Percentiles rank a stretch among this genome's conserved stretches.
phyloP scores from a whole-genome alignment of 2,329 filamentous ascomycete genomes.

The Mariannaea sp. region DNA sequence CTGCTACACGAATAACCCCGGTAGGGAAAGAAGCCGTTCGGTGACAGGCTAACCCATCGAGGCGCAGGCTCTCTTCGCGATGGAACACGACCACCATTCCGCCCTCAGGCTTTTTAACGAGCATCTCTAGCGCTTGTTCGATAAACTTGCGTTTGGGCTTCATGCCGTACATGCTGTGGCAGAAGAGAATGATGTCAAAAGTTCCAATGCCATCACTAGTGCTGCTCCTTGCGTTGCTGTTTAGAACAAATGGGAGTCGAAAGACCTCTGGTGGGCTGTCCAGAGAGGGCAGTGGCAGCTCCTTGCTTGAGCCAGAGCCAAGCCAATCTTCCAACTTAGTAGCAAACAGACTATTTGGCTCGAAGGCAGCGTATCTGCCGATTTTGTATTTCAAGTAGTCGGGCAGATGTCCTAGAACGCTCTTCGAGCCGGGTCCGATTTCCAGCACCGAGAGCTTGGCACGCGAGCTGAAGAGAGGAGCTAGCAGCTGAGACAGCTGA shows the following conservation, averaged over 20 bases:
- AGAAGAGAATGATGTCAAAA: constrained; percentile 64
- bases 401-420: constrained; percentile 57
- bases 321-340: constrained; percentile 50
- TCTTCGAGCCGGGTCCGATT: constrained; percentile 62
- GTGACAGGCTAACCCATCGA: constrained; percentile 56
- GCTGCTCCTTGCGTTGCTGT: constrained; percentile 30
- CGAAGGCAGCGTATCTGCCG: constrained; percentile 57
- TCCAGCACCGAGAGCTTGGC: constrained; percentile 58
- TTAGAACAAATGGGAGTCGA: constrained; percentile 45
- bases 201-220: constrained; percentile 39
- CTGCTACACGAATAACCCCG: constrained; percentile 48
- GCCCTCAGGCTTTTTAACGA: constrained; percentile 45
- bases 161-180: constrained; percentile 69
- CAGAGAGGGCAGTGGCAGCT: constrained; percentile 49
- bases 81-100: constrained; percentile 61
- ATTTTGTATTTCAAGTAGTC: constrained; percentile 47
- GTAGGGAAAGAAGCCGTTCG: constrained; percentile 52
- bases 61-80: constrained; percentile 48
- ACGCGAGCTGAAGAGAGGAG: constrained; percentile 47
- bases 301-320: constrained; percentile 29
- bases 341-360: constrained; percentile 56
- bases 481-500: constrained; percentile 50
- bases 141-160: constrained; percentile 52
- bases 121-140: constrained; percentile 52
- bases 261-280: constrained; percentile 46